Base-by-base conservation (phyloP, 2,329 filamentous ascomycete species). In the Neurospora sp. region DNA sequence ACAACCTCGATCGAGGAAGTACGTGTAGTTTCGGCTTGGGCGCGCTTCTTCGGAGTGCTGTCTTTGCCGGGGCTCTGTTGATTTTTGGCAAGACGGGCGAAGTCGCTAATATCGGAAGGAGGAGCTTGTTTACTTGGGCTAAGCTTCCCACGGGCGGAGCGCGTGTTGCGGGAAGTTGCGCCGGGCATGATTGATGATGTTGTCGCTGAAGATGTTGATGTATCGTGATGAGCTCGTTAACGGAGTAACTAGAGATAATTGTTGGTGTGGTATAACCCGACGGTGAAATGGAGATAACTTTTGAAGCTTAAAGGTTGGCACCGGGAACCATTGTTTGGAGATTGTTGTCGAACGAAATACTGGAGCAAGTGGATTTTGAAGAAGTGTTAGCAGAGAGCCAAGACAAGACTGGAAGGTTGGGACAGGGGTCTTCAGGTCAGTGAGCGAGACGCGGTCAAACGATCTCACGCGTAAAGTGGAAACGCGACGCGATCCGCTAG, bases 41-140 rank as follows among this genome's bases (percentile, higher is more conserved):
- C 73, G 39, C 74, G 72, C 67, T 77, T 76, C 67, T 77, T 72
- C 52, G 13, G 23, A 38, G 75, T 71, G 39, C 70, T 28, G 39
- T 76, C 73, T 66, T 78, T 79, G 68, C 72, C 74, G 11, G 73
- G 69, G 19, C 72, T 70, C 23, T 78, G 74, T 28, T 76, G 75
- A 8, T 8, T 58, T 77, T 86, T 87, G 40, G 84, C 85, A 67
- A 86, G 77, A 68, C 83, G 84, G 66, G 81, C 75, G 74, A 85
- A 86, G 75, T 73, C 80, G 78, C 76, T 79, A 69, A 86, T 85
- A 73, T 46, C 76, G 9, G 78, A 28, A n/a, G 72, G 40, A 43
- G 70, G 28, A 58, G 68, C 68, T 36, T 71, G 66, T 52, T 70
- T 68, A 67, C 70, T 23, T 52, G 72, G 62, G 58, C 66, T 72